These are phyloP conservation scores for Xylaria sp. DNA, from an alignment of 2,329 filamentous ascomycete species.

Conservation along the genomic window DNA sequence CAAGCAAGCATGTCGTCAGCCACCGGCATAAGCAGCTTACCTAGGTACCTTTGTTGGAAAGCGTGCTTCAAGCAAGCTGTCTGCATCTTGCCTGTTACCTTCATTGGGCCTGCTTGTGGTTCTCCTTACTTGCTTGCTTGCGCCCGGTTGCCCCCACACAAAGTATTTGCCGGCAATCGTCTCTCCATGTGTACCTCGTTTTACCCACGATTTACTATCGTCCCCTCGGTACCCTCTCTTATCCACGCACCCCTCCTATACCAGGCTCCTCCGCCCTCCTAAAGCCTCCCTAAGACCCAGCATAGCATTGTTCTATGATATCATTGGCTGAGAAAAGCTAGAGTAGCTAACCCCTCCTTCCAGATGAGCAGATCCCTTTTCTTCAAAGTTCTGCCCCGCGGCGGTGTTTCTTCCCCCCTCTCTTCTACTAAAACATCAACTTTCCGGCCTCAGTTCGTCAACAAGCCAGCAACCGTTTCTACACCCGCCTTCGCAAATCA, in stretches of 20 bases:
- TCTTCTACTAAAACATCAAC: conserved; percentile 52
- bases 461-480: conserved; percentile 52
- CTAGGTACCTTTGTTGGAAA: conserved; percentile 8
- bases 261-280: conserved; percentile 22
- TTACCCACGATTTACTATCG: not conserved
- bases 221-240: conserved; percentile 18
- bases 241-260: conserved; percentile 34
- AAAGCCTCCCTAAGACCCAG: conserved; percentile 27
- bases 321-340: conserved; percentile 39
- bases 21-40: conserved; percentile 21
- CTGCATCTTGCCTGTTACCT: conserved; percentile 9
- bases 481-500: conserved; percentile 40
- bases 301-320: conserved; percentile 37
- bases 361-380: conserved; percentile 39
- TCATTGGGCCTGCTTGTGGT: conserved; percentile 13
- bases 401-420: conserved; percentile 38
- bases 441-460: conserved; percentile 38
- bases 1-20: conserved; percentile 27
- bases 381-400: conserved; percentile 42
- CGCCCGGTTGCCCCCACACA: conserved; percentile 20
- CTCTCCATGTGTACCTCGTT: conserved; percentile 19
- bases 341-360: conserved; percentile 38
- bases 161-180: conserved; percentile 28
- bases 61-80: conserved; percentile 5
- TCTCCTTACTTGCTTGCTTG: conserved; percentile 18